Conservation (phyloP, 768 basidiomycete species). For the Trichaptum fuscoviolaceum region DNA sequence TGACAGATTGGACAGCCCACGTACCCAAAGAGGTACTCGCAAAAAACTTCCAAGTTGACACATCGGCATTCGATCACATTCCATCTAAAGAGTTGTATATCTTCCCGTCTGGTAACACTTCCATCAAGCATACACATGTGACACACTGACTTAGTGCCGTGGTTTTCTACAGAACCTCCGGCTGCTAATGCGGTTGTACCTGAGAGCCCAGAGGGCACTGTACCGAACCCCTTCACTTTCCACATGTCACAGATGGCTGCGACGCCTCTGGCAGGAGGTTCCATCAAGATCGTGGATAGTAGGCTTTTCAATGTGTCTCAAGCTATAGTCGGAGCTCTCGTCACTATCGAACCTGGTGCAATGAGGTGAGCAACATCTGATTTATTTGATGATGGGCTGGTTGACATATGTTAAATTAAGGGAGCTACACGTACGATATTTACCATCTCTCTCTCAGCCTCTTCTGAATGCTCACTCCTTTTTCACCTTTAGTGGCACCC, state of each 20-base stretch:
- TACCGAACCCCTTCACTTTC: constrained; percentile 43
- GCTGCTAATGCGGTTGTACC: constrained; percentile 30
- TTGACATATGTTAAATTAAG: constrained; percentile 21
- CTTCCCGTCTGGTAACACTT: constrained; percentile 38
- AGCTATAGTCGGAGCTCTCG: constrained; percentile 51
- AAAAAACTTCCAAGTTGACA: constrained; percentile 44
- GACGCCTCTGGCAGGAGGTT: constrained; percentile 42
- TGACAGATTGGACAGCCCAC: constrained; percentile 53
- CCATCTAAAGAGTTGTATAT: constrained; percentile 46
- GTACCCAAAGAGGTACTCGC: constrained; percentile 51
- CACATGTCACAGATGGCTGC: constrained; percentile 39
- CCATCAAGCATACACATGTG: background rate
- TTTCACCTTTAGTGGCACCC: constrained; percentile 54
- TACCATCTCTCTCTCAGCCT: background rate
- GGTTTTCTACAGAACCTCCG: constrained; percentile 26
- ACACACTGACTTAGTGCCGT: background rate
- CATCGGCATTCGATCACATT: constrained; percentile 36
- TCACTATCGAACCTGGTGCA: constrained; percentile 52
- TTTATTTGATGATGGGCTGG: background rate
- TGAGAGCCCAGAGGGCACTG: constrained; percentile 38
- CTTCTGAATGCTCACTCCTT: background rate
- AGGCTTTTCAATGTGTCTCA: constrained; percentile 46
- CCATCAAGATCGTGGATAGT: constrained; percentile 47
- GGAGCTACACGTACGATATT: constrained; percentile 46
- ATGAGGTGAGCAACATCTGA: constrained; percentile 34